phyloP scores from a whole-genome alignment of 169 alveolate genomes.

The Plasmodium cynomolgi region DNA sequence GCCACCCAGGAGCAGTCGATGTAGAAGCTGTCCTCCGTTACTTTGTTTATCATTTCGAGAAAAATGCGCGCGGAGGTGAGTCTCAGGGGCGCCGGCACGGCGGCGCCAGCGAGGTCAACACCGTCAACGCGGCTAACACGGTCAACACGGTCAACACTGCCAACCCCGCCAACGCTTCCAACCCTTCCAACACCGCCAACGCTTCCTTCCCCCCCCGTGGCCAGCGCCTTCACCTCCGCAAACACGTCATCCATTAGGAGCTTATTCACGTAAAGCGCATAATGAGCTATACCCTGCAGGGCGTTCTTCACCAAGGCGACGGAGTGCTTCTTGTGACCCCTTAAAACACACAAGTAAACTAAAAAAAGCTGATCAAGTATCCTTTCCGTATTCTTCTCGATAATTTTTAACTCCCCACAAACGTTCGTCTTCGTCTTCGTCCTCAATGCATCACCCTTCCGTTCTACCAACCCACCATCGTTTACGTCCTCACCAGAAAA shows the following conservation, averaged over 20 bases:
- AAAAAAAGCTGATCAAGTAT: conserved; percentile 62
- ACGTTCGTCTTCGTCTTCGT: conserved; percentile 50
- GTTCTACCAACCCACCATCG: background rate
- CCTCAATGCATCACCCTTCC: conserved; percentile 1
- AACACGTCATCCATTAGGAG: conserved; percentile 68
- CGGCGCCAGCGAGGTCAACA: background rate
- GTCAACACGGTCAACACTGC: background rate
- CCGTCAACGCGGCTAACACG: background rate
- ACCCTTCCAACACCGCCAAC: background rate
- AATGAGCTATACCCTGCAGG: conserved; percentile 26
- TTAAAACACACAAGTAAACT: conserved; percentile 48
- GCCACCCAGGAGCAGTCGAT: conserved; percentile 70
- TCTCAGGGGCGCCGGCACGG: background rate
- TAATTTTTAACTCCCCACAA: conserved; percentile 57
- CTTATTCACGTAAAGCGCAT: conserved; percentile 64
- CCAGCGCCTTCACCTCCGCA: conserved; percentile 32
- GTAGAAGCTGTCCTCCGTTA: conserved; percentile 26
- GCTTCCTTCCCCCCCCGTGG: background rate
- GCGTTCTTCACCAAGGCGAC: conserved; percentile 16
- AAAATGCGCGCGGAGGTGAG: conserved; percentile 18
- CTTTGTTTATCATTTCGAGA: conserved; percentile 44
- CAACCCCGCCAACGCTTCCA: background rate
- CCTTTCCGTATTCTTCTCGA: conserved; percentile 48
- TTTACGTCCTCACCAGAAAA: background rate
- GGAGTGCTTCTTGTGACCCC: conserved; percentile 40